Evolutionary conservation across 441 rosid species (phyloP), one percentile per base, ranked within the genome.

Genomic region (Arabidopsis hybrid): DNA sequence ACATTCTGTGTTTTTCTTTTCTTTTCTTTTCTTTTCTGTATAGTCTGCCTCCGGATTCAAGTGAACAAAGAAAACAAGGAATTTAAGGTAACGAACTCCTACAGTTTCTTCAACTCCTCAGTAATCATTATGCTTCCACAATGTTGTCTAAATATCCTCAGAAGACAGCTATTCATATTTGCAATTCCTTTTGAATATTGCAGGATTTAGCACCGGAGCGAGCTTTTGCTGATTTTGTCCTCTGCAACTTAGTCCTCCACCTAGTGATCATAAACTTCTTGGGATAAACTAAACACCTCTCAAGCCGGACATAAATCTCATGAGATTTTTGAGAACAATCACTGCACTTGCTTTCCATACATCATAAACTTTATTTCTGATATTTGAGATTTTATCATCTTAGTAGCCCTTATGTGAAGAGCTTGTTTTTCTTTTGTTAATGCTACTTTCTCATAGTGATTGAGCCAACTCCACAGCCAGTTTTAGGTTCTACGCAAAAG

Each of bases 51-150:
- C 64, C 92, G 95, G 47, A 89, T 88, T 81, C 98, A 93, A 78
- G 97, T 93, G 80, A 93, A 93, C 92, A 93, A 88, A 58, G 93
- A 93, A 71, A 91, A 91, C 87, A 91, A 91, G 82, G 98, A 93
- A 73, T 91, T 93, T 77, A 93, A 89, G 96, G 96, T 91, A 71
- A 47, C 32, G 2, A 35, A 71, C 32, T 8, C 26, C 43, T 7
- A 71, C 40, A 10, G 13, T 29, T 56, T n/a, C 39, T 21, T 67
- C 9, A 67, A 21, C 18, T 67, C 62, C 29, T 29, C 8, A 7
- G 46, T 26, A n/a, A 36, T 71, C 43, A 21, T n/a, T 29, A 67
- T 2, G 63, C 50, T 39, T 55, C 13, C 4, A 6, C 17, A 7
- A 57, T 56, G 47, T 35, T 35, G 36, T 64, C n/a, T 26, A 26